phyloP scores from a whole-genome alignment of 2,329 filamentous ascomycete species.

The Pleomassaria siparia region DNA sequence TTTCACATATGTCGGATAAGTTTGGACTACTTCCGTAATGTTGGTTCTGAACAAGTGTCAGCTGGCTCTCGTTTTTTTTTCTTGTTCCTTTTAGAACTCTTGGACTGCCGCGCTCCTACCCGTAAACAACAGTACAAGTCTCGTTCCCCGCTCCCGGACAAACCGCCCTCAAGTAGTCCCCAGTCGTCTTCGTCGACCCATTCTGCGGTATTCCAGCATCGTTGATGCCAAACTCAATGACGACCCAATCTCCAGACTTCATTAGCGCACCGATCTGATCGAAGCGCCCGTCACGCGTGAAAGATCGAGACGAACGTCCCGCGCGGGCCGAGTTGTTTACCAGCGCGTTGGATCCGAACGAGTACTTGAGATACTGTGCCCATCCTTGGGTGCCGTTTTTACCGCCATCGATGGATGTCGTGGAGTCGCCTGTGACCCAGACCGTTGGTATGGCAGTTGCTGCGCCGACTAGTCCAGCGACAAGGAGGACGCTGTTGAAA shows the following conservation, averaged over 20 bases:
- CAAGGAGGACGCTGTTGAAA: background rate
- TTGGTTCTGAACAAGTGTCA: slow-evolving; percentile 34
- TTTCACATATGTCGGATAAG: slow-evolving; percentile 60
- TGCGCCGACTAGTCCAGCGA: background rate
- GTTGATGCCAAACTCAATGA: slow-evolving; percentile 72
- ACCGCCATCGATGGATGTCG: slow-evolving; percentile 54
- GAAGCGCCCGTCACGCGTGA: slow-evolving; percentile 65
- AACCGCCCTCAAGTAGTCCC: slow-evolving; percentile 62
- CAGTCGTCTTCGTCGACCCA: slow-evolving; percentile 55
- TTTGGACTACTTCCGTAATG: slow-evolving; percentile 57
- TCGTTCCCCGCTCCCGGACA: slow-evolving; percentile 57
- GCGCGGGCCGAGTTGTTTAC: slow-evolving; percentile 65
- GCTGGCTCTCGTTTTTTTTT: background rate
- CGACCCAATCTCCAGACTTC: slow-evolving; percentile 60
- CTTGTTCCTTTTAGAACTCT: background rate
- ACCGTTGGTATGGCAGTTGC: slow-evolving; percentile 24
- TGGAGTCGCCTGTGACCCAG: slow-evolving; percentile 60
- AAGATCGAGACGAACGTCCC: slow-evolving; percentile 66
- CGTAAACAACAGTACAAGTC: slow-evolving; percentile 54
- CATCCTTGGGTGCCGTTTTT: slow-evolving; percentile 50
- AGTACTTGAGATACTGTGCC: slow-evolving; percentile 60
- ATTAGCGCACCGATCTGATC: slow-evolving; percentile 55
- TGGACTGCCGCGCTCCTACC: slow-evolving; percentile 5
- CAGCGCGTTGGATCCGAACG: slow-evolving; percentile 42
- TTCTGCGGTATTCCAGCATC: slow-evolving; percentile 44